Base-by-base conservation (phyloP, 805 yeast genomes). In the Wickerhamiella sorbophila region DNA sequence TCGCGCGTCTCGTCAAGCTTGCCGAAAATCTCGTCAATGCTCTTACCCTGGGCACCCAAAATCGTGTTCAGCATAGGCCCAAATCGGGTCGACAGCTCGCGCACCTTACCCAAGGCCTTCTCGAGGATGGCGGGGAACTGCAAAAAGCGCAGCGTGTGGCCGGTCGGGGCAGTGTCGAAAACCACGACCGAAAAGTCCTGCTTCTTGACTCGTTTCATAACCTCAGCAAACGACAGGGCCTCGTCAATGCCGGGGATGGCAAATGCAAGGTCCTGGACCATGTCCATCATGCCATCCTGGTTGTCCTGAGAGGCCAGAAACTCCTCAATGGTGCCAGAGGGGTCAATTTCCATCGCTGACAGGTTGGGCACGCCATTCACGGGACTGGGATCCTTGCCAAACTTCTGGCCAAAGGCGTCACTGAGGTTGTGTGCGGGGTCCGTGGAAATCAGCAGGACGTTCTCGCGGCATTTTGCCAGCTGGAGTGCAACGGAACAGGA, bases 161-260 rank as follows among this genome's bases (percentile, higher is more conserved):
- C 99, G 0, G 99, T 91, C 53, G 99, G 99, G 0, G 99, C 98
- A n/a, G 99, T 91, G 62, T 91, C 99, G 56, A 91, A 91, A 51
- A 91, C 85, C 50, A 91, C 87, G 6, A 94, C 85, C 52, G 82
- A 85, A 59, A 81, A 91, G 37, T 69, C 69, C 46, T 71, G 65
- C 50, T 73, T 76, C 63, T 86, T 87, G 62, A 91, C 87, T 58
- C 91, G 97, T 61, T 91, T 91, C 71, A 91, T 74, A 27, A 91
- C 97, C 65, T 91, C 98, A 80, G 94, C 91, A 58, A 91, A 91
- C 14, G 96, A 85, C 54, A 91, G 71, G 0, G 97, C 97, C 67
- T 91, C 99, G 61, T 91, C 99, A 39, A 91, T 86, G 62, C 99
- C 99, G 9, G 99, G 99, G 48, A 91, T 86, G 2, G 94, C 79